phyloP scores from a whole-genome alignment of 371 early-diverging fungal species.

The Syncephalastrum racemosum region DNA sequence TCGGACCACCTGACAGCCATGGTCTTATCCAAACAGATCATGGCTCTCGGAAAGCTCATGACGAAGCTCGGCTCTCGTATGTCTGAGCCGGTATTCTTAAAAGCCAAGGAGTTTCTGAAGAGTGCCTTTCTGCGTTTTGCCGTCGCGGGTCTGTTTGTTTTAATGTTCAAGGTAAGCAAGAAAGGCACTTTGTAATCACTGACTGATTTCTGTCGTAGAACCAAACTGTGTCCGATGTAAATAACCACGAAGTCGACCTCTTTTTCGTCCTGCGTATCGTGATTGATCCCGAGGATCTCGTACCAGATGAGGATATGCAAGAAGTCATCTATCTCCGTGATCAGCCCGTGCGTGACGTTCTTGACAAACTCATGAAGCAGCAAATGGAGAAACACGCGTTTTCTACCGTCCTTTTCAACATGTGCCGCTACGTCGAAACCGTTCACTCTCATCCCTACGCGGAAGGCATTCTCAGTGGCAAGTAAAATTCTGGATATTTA shows the following conservation, averaged over 20 bases:
- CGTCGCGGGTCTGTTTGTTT: slow-evolving; percentile 60
- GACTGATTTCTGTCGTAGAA: slow-evolving; percentile 27
- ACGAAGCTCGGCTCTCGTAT: slow-evolving; percentile 43
- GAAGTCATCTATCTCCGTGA: slow-evolving; percentile 55
- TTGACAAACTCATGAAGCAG: slow-evolving; percentile 59
- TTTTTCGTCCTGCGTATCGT: slow-evolving; percentile 59
- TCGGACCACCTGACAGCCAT: slow-evolving; percentile 64
- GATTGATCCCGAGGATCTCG: slow-evolving; percentile 54
- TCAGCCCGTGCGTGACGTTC: slow-evolving; percentile 61
- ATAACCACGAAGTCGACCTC: slow-evolving; percentile 50
- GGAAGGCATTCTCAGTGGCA: slow-evolving; percentile 42
- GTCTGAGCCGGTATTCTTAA: slow-evolving; percentile 54
- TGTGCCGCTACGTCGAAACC: slow-evolving; percentile 53
- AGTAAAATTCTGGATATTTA: neutral
- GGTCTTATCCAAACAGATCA: slow-evolving; percentile 60
- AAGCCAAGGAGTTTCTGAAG: slow-evolving; percentile 57
- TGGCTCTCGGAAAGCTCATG: slow-evolving; percentile 58
- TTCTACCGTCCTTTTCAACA: slow-evolving; percentile 56
- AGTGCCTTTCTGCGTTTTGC: slow-evolving; percentile 61
- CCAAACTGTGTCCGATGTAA: slow-evolving; percentile 41
- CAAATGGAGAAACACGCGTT: slow-evolving; percentile 58
- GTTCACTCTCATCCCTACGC: slow-evolving; percentile 56
- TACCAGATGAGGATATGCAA: slow-evolving; percentile 49
- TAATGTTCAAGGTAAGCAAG: slow-evolving; percentile 55
- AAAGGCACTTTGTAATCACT: neutral